Evolutionary conservation across 176 grass and related monocot species (phyloP), one percentile per base, ranked within the genome.

Genomic region (Coix lacrymajobi): DNA sequence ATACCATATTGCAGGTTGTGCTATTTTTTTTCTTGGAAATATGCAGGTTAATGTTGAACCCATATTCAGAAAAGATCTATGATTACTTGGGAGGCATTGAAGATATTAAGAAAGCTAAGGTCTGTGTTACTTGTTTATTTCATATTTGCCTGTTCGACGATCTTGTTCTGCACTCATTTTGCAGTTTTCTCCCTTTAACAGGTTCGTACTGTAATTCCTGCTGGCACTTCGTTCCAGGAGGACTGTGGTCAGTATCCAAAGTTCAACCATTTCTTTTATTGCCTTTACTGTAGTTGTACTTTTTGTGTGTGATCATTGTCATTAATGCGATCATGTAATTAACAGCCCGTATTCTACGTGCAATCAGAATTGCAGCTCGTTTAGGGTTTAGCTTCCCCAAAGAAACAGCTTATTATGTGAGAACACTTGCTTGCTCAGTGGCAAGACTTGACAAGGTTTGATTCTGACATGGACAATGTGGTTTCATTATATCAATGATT

Each of bases 281-380:
- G 26, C 6, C 81, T 85, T 13, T 64, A 45, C 77, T 61, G 26
- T 46, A 17, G 36, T 38, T 81, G 4, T 11, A 54, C 37, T 75
- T 28, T 85, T 75, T 62, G 11, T 61, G 2, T 87, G 4, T 71
- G 81, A 87, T 25, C 33, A 24, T 73, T 86, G 62, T 43, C 56
- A 88, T 87, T 84, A 77, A 86, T 80, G n/a, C 70, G 15, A 25
- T 82, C 66, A 61, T 89, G 63, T 85, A 78, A 82, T 93, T 88
- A 73, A 90, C 91, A 99, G 96, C 96, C 85, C 93, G 93, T 84
- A 99, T 99, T 90, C 83, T 99, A 49, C 91, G 93, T 90, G 96
- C 93, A 95, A 99, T 99, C 87, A 95, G 93, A 96, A 96, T 99
- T 92, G 93, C 93, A 24, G 96, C 96, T 90, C 93, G 93, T 63